phyloP scores from a whole-genome alignment of 768 basidiomycete genomes.

The Kwoniella dendrophila region DNA sequence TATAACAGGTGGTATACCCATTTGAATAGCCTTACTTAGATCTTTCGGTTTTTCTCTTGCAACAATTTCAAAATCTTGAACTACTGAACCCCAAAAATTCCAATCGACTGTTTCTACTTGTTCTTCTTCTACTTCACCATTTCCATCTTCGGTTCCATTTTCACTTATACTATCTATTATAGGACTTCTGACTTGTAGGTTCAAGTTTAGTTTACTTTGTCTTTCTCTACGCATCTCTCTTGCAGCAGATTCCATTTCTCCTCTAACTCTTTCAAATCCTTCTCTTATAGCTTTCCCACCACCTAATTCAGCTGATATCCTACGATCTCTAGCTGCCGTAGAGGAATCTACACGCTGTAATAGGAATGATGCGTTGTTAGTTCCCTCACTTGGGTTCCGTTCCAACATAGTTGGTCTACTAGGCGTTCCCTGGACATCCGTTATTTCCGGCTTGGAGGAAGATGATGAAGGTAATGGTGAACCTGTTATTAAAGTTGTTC shows the following conservation, averaged over 20 bases:
- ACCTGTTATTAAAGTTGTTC: slow-evolving; percentile 6
- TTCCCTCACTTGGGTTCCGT: slow-evolving; percentile 16
- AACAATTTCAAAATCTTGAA: slow-evolving; percentile 88
- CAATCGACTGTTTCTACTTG: slow-evolving; percentile 41
- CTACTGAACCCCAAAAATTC: slow-evolving; percentile 87
- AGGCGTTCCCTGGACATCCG: neutral
- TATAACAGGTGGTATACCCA: slow-evolving; percentile 88
- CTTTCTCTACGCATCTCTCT: slow-evolving; percentile 49
- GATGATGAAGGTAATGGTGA: neutral
- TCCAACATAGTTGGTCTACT: slow-evolving; percentile 2
- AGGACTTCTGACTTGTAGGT: too few relatives aligned
- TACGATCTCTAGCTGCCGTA: slow-evolving; percentile 39
- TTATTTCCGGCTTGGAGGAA: too few relatives aligned
- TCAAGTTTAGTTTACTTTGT: slow-evolving; percentile 7
- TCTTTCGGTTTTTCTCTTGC: slow-evolving; percentile 76
- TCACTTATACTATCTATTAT: too few relatives aligned
- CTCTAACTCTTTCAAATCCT: slow-evolving; percentile 50
- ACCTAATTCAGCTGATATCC: slow-evolving; percentile 43
- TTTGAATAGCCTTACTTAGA: slow-evolving; percentile 85
- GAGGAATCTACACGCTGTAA: slow-evolving; percentile 36
- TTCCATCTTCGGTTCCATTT: too few relatives aligned
- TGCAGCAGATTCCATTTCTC: slow-evolving; percentile 51
- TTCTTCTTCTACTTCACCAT: slow-evolving; percentile 21
- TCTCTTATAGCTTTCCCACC: slow-evolving; percentile 42
- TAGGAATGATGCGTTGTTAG: slow-evolving; percentile 37